Evolutionary conservation across 1,284 basidiomycete species (phyloP), one percentile per base, ranked within the genome.

Genomic region (Tilletia walkeri): DNA sequence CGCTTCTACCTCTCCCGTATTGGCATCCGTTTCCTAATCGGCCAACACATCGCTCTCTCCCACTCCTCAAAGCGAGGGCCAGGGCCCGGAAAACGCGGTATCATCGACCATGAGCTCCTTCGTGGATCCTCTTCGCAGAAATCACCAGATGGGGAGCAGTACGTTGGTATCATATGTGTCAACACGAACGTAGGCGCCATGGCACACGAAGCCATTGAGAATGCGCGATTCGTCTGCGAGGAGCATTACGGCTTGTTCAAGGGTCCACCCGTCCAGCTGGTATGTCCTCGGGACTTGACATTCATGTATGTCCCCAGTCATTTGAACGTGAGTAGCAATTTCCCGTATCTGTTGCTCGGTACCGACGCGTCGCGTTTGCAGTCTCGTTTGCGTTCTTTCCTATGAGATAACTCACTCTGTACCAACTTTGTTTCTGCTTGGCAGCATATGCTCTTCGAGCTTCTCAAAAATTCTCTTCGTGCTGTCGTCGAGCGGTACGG

Each of bases 131-230:
- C 59, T 68, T 72, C 54, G 14, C 36, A 24, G 34, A 24, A 63
- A 39, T 63, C 59, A 6, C 36, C 59, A 14, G 65, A 49, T 14
- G 39, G 39, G 20, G 82, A 83, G 70, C 91, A 95, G 84, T 96
- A 96, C 81, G 95, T 99, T 48, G 96, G 95, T 6, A 98, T 99
- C 82, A 99, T 99, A 81, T 99, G 95, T 85, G 98, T 93, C 3
- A 88, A 92, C 82, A 92, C 95, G 54, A 82, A 82, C 59, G 80
- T 83, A 14, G 80, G 82, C 3, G 77, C 79, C 20, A 82, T 83
- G 75, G 82, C 82, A 18, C 92, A 93, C 84, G 96, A 99, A 87
- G 93, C 96, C 0, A 98, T 99, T 78, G 95, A 99, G 85, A 99
- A 99, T 84, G 94, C 96, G 3, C 89, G 94, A 39, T 99, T 94